Conservation (phyloP, 495 filamentous ascomycete genomes). For the Penicillium samsonianum region DNA sequence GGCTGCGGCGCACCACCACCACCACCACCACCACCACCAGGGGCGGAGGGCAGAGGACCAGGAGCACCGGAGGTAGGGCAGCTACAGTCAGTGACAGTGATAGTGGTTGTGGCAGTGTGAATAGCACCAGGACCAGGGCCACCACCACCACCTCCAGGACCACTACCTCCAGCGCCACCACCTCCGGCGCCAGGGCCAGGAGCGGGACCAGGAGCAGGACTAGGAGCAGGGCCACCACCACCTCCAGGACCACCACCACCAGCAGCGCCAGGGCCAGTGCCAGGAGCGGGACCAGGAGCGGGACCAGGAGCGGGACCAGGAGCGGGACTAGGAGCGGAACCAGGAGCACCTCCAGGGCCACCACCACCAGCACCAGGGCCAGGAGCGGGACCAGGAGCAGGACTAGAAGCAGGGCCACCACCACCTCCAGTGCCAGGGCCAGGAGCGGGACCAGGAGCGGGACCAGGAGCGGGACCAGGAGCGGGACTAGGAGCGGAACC, state of each 20-base stretch:
- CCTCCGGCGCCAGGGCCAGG: background rate
- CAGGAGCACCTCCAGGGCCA: background rate
- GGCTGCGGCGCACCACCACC: constrained; percentile 4
- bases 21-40: too few relatives aligned
- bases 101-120: constrained; percentile 23
- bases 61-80: constrained; percentile 20
- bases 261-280: background rate
- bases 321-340: background rate
- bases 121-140: constrained; percentile 5
- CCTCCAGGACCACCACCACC: background rate
- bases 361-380: background rate
- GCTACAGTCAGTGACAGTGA: constrained; percentile 30
- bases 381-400: too few relatives aligned
- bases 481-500: too few relatives aligned
- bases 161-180: background rate
- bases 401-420: background rate
- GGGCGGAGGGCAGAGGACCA: too few relatives aligned
- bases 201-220: background rate
- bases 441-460: constrained; percentile 9
- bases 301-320: background rate
- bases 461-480: background rate
- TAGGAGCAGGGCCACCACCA: background rate
- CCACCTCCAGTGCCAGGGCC: background rate
- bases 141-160: background rate
- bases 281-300: background rate